These are phyloP conservation scores for Stephania japonica DNA, from an alignment of 164 flowering plant genomes.

Conservation along the genomic window DNA sequence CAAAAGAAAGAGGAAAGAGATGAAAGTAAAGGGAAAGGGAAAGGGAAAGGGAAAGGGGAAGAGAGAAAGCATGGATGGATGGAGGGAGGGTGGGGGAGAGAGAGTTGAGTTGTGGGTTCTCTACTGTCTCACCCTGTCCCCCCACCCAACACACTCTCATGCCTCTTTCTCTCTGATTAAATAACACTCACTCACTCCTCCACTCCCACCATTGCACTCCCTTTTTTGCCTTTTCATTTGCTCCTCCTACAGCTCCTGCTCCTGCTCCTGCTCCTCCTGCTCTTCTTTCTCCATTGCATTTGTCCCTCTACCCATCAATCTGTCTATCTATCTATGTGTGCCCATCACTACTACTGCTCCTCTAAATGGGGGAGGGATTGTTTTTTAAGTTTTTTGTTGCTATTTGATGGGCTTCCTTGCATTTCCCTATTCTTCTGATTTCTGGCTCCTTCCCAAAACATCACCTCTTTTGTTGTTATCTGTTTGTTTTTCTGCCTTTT, in stretches of 20 bases:
- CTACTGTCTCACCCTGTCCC: conserved; percentile 50
- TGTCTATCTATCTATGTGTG: conserved; percentile 30
- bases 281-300: conserved; percentile 14
- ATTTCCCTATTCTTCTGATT: conserved; percentile 18
- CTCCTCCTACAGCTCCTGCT: conserved; percentile 32
- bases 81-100: conserved; percentile 21
- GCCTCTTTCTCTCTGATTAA: conserved; percentile 19
- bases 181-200: conserved; percentile 21
- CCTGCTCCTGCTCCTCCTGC: conserved; percentile 8
- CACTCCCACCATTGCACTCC: conserved; percentile 28
- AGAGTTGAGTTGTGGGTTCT: conserved; percentile 25
- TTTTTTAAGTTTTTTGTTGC: conserved; percentile 55
- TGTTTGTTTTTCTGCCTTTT: conserved; percentile 11
- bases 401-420: conserved; percentile 37
- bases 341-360: conserved; percentile 45
- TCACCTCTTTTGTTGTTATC: conserved; percentile 21
- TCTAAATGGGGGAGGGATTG: conserved; percentile 64
- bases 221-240: conserved; percentile 42
- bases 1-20: conserved; percentile 6
- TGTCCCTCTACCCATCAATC: conserved; percentile 24
- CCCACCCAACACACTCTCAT: conserved; percentile 23
- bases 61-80: conserved; percentile 12
- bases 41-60: conserved; percentile 13
- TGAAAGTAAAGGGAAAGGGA: conserved; percentile 10
- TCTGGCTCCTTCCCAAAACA: conserved; percentile 15